Base-by-base conservation (phyloP, 345 rosid species). In the Citrus sinensis region DNA sequence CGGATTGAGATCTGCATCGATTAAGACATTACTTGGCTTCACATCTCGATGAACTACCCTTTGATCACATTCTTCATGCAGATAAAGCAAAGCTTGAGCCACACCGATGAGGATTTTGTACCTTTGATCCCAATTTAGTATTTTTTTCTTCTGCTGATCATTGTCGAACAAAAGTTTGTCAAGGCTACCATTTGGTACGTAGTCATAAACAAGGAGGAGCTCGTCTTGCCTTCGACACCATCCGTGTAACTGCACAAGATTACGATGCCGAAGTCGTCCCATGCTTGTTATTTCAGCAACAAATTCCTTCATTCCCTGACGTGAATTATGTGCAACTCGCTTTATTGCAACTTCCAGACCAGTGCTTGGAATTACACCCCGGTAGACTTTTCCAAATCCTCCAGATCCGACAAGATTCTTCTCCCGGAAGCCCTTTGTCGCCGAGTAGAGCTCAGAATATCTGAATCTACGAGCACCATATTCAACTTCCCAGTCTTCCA, bases 401-500 rank as follows among this genome's bases (percentile, higher is more conserved):
- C 91, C 90, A 30, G 76, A 80, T 1, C 91, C 93, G 13, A 90
- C 80, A 65, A 90, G 83, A 70, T 88, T 81, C 42, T 68, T 82
- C 56, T 84, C 87, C 63, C 80, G 75, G 67, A 90, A 90, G 34
- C 90, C 85, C 3, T 73, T 83, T 7, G 93, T 88, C 40, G 91
- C 88, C 30, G 34, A 79, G 67, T 30, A 71, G 40, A 90, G 87
- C 63, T 88, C 90, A 17, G 80, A 68, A 37, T 88, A 88, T 49
- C 83, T 55, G 78, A 88, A 88, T 76, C 92, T 80, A 46, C 84
- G 87, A 75, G 93, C 87, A 67, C 92, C 89, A 74, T 82, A 84
- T 16, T 87, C 84, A 63, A 87, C 77, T 78, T 88, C 93, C 93
- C 91, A 90, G 7, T 87, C 88, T 25, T 88, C 89, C 1, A 81